Evolutionary conservation across 2,329 filamentous ascomycete genomes (phyloP).

Genomic region (Aspergillus sp.): DNA sequence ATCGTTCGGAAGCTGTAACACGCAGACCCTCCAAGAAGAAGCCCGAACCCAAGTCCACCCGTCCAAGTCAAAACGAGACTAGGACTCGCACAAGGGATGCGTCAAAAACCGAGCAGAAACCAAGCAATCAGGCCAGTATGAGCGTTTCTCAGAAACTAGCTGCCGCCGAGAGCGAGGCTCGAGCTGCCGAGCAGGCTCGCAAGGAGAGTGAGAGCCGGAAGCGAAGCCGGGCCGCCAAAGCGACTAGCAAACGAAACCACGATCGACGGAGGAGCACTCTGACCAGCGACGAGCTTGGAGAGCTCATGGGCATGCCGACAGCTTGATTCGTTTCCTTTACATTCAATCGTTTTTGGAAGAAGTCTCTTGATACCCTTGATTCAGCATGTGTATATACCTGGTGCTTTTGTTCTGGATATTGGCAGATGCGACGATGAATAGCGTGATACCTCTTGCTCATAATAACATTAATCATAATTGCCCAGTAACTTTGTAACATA

Average conservation of each 20-base stretch:
- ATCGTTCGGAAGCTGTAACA: conserved; percentile 29
- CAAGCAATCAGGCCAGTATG: conserved; percentile 21
- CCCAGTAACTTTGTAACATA: neutral
- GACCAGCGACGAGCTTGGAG: conserved; percentile 45
- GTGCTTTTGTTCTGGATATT: conserved; percentile 6
- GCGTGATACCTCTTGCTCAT: conserved; percentile 11
- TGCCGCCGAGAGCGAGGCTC: conserved; percentile 43
- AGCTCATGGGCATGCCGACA: conserved; percentile 33
- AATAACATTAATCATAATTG: conserved; percentile 9
- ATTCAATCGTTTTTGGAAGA: conserved; percentile 4
- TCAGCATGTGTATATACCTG: conserved; percentile 7
- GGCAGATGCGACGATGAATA: conserved; percentile 15
- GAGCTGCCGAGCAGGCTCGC: conserved; percentile 34
- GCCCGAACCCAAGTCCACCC: conserved; percentile 26
- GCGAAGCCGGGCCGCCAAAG: conserved; percentile 31
- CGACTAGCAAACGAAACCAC: conserved; percentile 22
- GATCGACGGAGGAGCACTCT: conserved; percentile 44
- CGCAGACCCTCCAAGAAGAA: conserved; percentile 27
- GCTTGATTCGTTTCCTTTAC: conserved; percentile 7
- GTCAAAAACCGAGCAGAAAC: conserved; percentile 11
- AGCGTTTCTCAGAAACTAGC: conserved; percentile 45
- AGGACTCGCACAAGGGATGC: neutral
- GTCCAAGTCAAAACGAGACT: conserved; percentile 8
- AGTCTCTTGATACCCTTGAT: conserved; percentile 12
- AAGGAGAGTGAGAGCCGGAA: conserved; percentile 37